Conservation (phyloP, 2,329 filamentous ascomycete species). For the Aspergillus nomiae region DNA sequence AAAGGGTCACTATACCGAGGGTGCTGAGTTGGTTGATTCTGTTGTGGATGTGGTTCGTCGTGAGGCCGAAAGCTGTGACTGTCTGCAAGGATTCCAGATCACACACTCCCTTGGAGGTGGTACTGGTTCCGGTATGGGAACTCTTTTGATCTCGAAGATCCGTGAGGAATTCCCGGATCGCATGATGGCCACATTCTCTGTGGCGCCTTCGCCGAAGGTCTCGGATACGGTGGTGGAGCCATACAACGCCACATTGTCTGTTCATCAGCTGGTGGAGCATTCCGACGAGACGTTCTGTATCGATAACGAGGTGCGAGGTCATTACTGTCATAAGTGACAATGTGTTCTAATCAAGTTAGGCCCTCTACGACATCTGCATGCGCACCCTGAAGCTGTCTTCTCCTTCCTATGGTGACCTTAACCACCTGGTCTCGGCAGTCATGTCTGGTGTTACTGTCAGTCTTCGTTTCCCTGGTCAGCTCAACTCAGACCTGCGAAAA, state of each 20-base stretch:
- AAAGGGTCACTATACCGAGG: conserved; percentile 99
- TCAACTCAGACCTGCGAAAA: conserved; percentile 99
- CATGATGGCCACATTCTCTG: conserved; percentile 99
- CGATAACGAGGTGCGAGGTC: conserved; percentile 77
- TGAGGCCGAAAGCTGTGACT: conserved; percentile 98
- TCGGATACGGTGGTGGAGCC: conserved; percentile 99
- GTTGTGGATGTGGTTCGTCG: conserved; percentile 98
- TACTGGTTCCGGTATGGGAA: conserved; percentile 99
- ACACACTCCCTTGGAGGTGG: conserved; percentile 99
- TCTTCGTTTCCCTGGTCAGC: conserved; percentile 98
- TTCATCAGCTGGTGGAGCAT: conserved; percentile 99
- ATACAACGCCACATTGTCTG: conserved; percentile 98
- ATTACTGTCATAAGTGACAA: neutral
- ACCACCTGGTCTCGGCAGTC: conserved; percentile 98
- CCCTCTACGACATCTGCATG: conserved; percentile 99
- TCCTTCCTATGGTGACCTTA: conserved; percentile 98
- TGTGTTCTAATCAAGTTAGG: conserved; percentile 46
- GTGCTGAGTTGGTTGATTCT: conserved; percentile 97
- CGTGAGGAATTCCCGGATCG: conserved; percentile 99
- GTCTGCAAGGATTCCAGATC: conserved; percentile 99
- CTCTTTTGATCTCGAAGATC: conserved; percentile 99
- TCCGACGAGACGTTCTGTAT: conserved; percentile 99
- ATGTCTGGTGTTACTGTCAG: conserved; percentile 99
- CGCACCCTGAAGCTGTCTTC: conserved; percentile 97
- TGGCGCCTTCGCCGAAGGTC: conserved; percentile 98